A percentile compares a stretch with the other conserved stretches of the same genome.
Evolutionary conservation across 805 yeast species (phyloP).

Genomic region (Kodamaea sagamina): DNA sequence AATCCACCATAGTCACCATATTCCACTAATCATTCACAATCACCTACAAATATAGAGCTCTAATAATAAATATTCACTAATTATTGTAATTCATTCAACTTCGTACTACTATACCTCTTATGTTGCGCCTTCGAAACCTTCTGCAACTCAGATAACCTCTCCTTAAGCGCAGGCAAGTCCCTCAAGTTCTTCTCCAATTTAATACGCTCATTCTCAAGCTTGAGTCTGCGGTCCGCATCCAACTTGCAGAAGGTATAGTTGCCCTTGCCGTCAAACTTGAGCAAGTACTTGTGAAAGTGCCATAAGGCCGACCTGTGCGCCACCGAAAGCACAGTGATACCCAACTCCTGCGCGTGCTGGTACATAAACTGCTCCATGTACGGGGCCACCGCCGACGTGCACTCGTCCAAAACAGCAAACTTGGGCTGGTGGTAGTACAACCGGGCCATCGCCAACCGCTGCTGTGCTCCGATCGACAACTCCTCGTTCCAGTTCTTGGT

Average conservation of each 20-base stretch:
- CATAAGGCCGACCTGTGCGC: slow-evolving; percentile 91
- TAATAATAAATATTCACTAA: slow-evolving; percentile 6
- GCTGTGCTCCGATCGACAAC: slow-evolving; percentile 88
- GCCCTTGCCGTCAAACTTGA: slow-evolving; percentile 87
- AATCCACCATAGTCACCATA: too few species aligned
- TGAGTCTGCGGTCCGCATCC: slow-evolving; percentile 71
- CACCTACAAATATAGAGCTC: too few species aligned
- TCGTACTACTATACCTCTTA: slow-evolving; percentile 11
- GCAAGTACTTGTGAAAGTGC: slow-evolving; percentile 82
- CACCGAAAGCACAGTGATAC: slow-evolving; percentile 83
- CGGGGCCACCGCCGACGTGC: slow-evolving; percentile 91
- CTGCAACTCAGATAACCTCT: slow-evolving; percentile 64
- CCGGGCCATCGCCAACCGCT: slow-evolving; percentile 89
- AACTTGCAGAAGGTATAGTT: slow-evolving; percentile 61
- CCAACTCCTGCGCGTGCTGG: slow-evolving; percentile 71
- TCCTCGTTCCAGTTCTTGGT: slow-evolving; percentile 85
- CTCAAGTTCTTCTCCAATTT: slow-evolving; percentile 69
- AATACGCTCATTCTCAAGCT: slow-evolving; percentile 76
- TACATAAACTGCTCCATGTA: slow-evolving; percentile 91
- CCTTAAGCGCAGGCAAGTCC: slow-evolving; percentile 65
- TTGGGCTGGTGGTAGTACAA: slow-evolving; percentile 87
- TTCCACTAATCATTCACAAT: too few species aligned
- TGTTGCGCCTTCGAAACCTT: slow-evolving; percentile 51
- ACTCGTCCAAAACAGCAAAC: slow-evolving; percentile 94
- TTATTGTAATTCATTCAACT: background rate